Evolutionary conservation across 176 grass and related monocot genomes (phyloP).

Genomic region (Paspalum vaginatum): DNA sequence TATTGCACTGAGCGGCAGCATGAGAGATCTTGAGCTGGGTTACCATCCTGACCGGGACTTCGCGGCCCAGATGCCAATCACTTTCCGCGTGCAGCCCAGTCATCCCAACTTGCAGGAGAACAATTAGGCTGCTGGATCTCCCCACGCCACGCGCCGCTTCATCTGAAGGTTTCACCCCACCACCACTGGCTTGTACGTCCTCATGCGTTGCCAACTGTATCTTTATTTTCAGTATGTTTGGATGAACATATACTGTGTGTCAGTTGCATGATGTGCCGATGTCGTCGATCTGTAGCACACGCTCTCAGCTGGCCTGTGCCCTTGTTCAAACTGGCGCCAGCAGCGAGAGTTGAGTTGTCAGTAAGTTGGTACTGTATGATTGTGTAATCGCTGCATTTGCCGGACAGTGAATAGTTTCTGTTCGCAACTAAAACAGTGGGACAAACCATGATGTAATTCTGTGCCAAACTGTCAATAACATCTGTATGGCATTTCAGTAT

Average conservation of each 20-base stretch:
- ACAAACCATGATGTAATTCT: conserved; percentile 28
- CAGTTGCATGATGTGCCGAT: conserved; percentile 22
- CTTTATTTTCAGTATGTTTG: conserved; percentile 29
- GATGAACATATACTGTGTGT: conserved; percentile 31
- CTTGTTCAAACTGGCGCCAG: neutral
- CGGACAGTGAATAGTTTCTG: conserved; percentile 21
- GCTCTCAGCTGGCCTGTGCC: neutral
- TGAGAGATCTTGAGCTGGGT: conserved; percentile 81
- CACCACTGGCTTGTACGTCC: conserved; percentile 24
- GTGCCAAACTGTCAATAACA: neutral
- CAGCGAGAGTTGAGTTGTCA: neutral
- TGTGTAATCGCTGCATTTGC: conserved; percentile 19
- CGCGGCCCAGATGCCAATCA: conserved; percentile 82
- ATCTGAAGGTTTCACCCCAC: neutral
- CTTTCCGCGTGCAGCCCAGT: conserved; percentile 82
- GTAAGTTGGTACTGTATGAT: conserved; percentile 35
- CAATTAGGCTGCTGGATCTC: conserved; percentile 33
- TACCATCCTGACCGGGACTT: conserved; percentile 80
- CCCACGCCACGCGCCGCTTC: neutral
- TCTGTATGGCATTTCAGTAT: conserved; percentile 3
- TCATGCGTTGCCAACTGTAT: conserved; percentile 43
- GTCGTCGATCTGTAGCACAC: neutral
- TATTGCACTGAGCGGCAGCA: conserved; percentile 58
- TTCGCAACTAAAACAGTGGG: neutral
- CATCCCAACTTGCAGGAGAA: conserved; percentile 93